Evolutionary conservation across 345 rosid species (phyloP), one percentile per base, ranked within the genome.

Genomic region (Balakata baccata): DNA sequence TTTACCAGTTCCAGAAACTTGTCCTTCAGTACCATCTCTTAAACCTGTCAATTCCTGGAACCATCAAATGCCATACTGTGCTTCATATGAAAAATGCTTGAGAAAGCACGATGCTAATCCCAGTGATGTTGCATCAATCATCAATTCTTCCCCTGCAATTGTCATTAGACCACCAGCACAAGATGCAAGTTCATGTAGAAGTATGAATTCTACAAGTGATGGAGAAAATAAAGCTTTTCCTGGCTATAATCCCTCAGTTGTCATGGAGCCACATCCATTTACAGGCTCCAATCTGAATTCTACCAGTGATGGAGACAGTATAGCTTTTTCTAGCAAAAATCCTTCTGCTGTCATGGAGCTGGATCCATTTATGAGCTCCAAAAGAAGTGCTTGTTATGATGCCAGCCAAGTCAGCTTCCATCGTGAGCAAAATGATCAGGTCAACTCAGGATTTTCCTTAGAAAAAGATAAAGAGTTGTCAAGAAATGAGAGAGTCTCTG

Each of bases 211-310:
- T 57, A 54, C 65, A 54, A 46, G 64, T 23, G n/a, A 29, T 69
- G 77, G 37, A 64, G 69, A 71, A 29, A 65, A 69, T 68, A 69
- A 39, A 43, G 71, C 78, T 57, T 73, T 71, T 37, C 7, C 64
- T 54, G 41, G 78, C 68, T 53, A n/a, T 69, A 64, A 51, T 68
- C 54, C 57, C 47, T 64, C 76, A 64, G 71, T 38, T 71, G 45
- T 46, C 69, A 82, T 74, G 74, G 88, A 86, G 22, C 70, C 81
- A 79, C 57, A 56, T 73, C 77, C 80, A 66, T 66, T 41, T 46
- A 39, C 66, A 22, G 72, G 34, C 62, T 58, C 62, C 14, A 72
- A 74, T 71, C 6, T 25, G 56, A 69, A 58, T 34, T 3, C 68
- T 57, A 43, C 68, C 58, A 46, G 59, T 23, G 22, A 25, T 70